Evolutionary conservation across 192 early-diverging fungal genomes (phyloP), one percentile per base, ranked within the genome.

Genomic region (Podila epigama): DNA sequence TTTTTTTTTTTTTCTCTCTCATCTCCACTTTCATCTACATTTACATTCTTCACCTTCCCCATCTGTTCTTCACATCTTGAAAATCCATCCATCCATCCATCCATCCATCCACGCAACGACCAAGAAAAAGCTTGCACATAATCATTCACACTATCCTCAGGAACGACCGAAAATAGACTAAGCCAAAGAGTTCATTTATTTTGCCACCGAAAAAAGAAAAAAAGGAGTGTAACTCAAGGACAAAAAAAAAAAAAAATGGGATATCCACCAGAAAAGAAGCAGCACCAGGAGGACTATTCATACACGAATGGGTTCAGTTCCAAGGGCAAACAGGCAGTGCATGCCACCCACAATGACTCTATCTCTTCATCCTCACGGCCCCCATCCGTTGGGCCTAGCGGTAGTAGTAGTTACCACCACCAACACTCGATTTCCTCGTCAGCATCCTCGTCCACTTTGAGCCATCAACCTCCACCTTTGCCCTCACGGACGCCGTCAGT

Each of bases 211-310:
- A n/a, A n/a, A n/a, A 48, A 22, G 44, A 48, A 48, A 18, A 48
- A 18, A 48, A 48, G 44, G 44, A 48, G 25, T 22, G 44, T 22
- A 7, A 48, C 9, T 5, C 44, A 15, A 44, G 15, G 7, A 48
- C 15, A 18, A 22, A n/a, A 4, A 18, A 48, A 10, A 6, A 48
- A 18, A 48, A 48, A 25, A 7, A 48, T 48, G 44, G 44, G 44
- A 48, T 48, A 48, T 22, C 44, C 70, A 11, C 57, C 52, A 20
- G 63, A 75, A 8, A 75, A 66, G 34, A 65, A 55, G 35, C 34
- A 31, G 22, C 25, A 50, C 39, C 53, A 57, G 11, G 52, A 53
- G n/a, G 39, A 48, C 27, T 55, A 42, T 37, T 16, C 27, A 33
- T 15, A 57, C 55, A 39, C 3, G 54, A 56, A 12, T 28, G 52